Percentiles rank a stretch among this genome's conserved stretches.
These are phyloP conservation scores for Oxytropis ochrocephala DNA, from an alignment of 306 rosid species.

Conservation along the genomic window DNA sequence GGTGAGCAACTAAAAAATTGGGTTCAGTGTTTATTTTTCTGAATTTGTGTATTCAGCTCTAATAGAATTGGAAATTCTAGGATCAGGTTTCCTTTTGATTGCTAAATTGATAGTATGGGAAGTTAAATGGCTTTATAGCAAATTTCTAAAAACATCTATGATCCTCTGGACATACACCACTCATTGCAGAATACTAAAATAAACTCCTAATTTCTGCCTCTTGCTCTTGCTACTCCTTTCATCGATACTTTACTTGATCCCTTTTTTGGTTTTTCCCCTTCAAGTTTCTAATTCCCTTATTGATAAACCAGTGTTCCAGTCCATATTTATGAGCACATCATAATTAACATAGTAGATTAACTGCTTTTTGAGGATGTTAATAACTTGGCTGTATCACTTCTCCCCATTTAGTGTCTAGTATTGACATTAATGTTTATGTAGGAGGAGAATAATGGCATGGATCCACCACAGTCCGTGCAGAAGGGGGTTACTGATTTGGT, in stretches of 20 bases:
- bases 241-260: neutral
- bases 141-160: neutral
- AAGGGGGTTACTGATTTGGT: constrained; percentile 92
- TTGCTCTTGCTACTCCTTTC: neutral
- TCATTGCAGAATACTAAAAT: neutral
- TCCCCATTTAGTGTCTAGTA: neutral
- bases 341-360: neutral
- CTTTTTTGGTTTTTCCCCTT: neutral
- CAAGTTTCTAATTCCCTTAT: neutral
- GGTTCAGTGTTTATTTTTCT: neutral
- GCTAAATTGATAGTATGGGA: neutral
- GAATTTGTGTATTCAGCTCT: neutral
- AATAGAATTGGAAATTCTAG: neutral
- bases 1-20: constrained; percentile 43
- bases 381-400: neutral
- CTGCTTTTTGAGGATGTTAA: neutral
- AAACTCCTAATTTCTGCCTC: neutral
- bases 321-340: neutral
- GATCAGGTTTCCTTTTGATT: neutral
- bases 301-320: neutral
- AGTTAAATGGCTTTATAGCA: neutral
- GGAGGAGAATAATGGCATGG: constrained; percentile 93
- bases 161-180: neutral
- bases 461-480: constrained; percentile 87
- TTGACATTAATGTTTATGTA: constrained; percentile 16